Evolutionary conservation across 139 green algal species (phyloP), one percentile per base, ranked within the genome.

Genomic region (Haematococcus sp.): DNA sequence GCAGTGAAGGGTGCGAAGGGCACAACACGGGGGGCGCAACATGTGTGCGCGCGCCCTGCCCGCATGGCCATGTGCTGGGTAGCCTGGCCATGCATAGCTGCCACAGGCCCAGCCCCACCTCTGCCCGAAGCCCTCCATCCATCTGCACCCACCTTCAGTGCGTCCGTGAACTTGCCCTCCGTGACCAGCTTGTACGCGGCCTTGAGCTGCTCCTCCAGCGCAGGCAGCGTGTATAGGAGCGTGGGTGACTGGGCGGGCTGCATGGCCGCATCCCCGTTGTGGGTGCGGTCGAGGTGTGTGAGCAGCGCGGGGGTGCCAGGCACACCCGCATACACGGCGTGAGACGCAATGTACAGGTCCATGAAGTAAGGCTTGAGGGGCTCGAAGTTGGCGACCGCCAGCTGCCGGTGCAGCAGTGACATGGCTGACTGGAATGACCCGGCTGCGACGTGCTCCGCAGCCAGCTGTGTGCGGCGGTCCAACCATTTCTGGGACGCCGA

Each of bases 131-230:
- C n/a, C n/a, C n/a, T n/a, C n/a, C n/a, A n/a, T n/a, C n/a, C n/a
- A n/a, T n/a, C n/a, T n/a, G n/a, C n/a, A n/a, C n/a, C n/a, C 31
- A 78, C 73, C 73, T 81, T 83, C 22, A 98, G 80, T 13, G 91
- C 96, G n/a, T 99, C 96, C 52, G 74, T 84, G 83, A 99, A 99
- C 89, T 98, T 98, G 81, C 95, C 95, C 76, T 97, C 93, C 1
- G 96, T 99, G 34, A 98, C 91, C 32, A 89, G 81, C 83, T 95
- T 94, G 90, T 99, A 99, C 25, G 88, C 87, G 11, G 73, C 81
- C 63, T 83, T 82, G 44, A 82, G 73, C 20, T 79, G 67, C 19
- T 94, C 91, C 69, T 93, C 93, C 55, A 96, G 81, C 19, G 68
- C 30, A 3, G 74, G 28, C 63, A 98, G 77, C n/a, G 65, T 88